Percentiles rank a stretch among this genome's conserved stretches.
Conservation (phyloP, 148 eudicot species). For the Simmondsia chinensis region DNA sequence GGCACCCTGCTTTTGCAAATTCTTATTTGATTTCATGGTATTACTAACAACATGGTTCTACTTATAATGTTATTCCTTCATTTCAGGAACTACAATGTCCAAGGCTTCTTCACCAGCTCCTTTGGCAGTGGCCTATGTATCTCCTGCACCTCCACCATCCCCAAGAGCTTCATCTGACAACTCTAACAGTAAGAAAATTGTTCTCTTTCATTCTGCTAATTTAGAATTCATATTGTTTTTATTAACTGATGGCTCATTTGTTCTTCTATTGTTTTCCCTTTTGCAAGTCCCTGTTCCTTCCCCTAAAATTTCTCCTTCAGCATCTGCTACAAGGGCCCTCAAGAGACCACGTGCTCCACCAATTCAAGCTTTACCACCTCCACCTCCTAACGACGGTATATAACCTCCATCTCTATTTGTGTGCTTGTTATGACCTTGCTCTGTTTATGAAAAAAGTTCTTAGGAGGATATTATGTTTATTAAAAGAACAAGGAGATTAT, state of each 20-base stretch:
- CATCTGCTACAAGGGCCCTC: slow-evolving; percentile 35
- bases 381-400: slow-evolving; percentile 77
- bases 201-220: slow-evolving; percentile 6
- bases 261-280: slow-evolving; percentile 8
- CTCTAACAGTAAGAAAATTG: slow-evolving; percentile 17
- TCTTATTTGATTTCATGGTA: too few species aligned
- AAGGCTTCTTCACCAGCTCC: slow-evolving; percentile 24
- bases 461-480: too few species aligned
- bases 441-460: too few species aligned
- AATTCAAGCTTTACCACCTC: slow-evolving; percentile 63
- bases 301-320: slow-evolving; percentile 53
- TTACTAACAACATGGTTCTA: too few species aligned
- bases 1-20: too few species aligned
- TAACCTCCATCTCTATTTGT: slow-evolving; percentile 2
- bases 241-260: slow-evolving; percentile 14
- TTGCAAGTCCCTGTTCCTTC: slow-evolving; percentile 46
- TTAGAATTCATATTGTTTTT: too few species aligned
- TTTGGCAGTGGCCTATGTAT: slow-evolving; percentile 5
- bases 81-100: slow-evolving; percentile 18
- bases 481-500: too few species aligned
- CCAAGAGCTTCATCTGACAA: slow-evolving; percentile 8
- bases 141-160: slow-evolving; percentile 19
- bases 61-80: background rate
- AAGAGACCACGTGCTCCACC: slow-evolving; percentile 36
- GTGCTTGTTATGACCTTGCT: background rate